Evolutionary conservation across 306 rosid species (phyloP).

Genomic region (Rosa chinensis): DNA sequence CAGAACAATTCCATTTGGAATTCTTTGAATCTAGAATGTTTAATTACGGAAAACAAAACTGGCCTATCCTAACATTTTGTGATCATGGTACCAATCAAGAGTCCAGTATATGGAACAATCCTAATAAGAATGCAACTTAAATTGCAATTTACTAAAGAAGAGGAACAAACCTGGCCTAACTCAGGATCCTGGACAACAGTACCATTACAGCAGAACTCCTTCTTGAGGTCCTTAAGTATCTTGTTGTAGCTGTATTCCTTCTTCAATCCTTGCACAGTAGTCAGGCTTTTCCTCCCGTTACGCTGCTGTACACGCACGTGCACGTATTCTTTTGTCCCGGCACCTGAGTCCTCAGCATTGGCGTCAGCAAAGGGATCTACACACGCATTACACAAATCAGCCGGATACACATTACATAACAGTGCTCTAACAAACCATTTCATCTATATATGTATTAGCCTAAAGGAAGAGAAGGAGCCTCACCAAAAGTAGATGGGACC

Average conservation of each 20-base stretch:
- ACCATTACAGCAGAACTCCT: slow-evolving; percentile 54
- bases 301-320: slow-evolving; percentile 51
- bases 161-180: slow-evolving; percentile 45
- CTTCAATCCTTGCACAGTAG: slow-evolving; percentile 54
- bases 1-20: not conserved
- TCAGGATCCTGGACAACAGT: slow-evolving; percentile 53
- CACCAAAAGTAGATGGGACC: slow-evolving; percentile 51
- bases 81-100: not conserved
- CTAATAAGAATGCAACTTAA: not conserved
- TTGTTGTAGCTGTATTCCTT: slow-evolving; percentile 51
- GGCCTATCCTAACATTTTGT: not conserved
- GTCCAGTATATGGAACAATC: not conserved
- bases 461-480: not conserved
- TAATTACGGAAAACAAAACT: not conserved
- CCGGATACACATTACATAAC: not conserved
- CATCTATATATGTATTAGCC: not conserved
- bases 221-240: slow-evolving; percentile 54
- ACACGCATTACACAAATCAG: not conserved
- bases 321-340: slow-evolving; percentile 50
- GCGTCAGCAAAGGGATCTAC: slow-evolving; percentile 59
- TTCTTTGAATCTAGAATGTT: not conserved
- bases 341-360: slow-evolving; percentile 56
- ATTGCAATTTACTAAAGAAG: not conserved
- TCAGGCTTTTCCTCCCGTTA: slow-evolving; percentile 49
- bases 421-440: not conserved